A percentile compares a stretch with the other conserved stretches of the same genome.
phyloP scores from a whole-genome alignment of 1,139 yeast species.

The Kluyveromyces sp. region DNA sequence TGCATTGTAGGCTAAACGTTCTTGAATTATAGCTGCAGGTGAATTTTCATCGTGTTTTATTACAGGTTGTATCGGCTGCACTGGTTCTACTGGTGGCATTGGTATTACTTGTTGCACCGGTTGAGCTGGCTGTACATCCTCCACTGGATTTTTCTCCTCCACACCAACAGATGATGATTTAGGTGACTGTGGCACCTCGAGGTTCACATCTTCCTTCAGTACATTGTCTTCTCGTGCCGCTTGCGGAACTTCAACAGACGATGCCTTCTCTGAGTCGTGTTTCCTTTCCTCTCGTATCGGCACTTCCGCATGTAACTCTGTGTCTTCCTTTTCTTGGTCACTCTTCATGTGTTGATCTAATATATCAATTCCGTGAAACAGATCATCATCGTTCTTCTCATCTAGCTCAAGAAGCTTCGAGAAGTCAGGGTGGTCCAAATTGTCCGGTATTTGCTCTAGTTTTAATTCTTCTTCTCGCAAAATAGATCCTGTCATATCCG shows the following conservation, averaged over 20 bases:
- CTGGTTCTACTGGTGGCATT: background rate
- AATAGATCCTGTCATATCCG: background rate
- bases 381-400: slow-evolving; percentile 23
- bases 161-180: slow-evolving; percentile 1
- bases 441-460: slow-evolving; percentile 14
- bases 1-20: slow-evolving; percentile 13
- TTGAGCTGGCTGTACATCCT: too few species aligned
- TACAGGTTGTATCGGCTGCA: background rate
- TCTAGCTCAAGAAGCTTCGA: slow-evolving; percentile 24
- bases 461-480: slow-evolving; percentile 7
- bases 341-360: slow-evolving; percentile 11
- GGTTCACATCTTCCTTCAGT: background rate
- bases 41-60: slow-evolving; percentile 8
- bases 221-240: too few species aligned
- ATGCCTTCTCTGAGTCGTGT: background rate
- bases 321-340: slow-evolving; percentile 8
- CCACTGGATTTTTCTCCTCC: background rate
- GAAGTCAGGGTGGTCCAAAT: slow-evolving; percentile 20
- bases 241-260: background rate
- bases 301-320: slow-evolving; percentile 8
- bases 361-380: slow-evolving; percentile 18
- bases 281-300: slow-evolving; percentile 2
- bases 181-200: slow-evolving; percentile 1
- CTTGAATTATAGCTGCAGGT: slow-evolving; percentile 18
- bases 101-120: too few species aligned